phyloP scores from a whole-genome alignment of 306 rosid genomes.

The Castanospermum australe region DNA sequence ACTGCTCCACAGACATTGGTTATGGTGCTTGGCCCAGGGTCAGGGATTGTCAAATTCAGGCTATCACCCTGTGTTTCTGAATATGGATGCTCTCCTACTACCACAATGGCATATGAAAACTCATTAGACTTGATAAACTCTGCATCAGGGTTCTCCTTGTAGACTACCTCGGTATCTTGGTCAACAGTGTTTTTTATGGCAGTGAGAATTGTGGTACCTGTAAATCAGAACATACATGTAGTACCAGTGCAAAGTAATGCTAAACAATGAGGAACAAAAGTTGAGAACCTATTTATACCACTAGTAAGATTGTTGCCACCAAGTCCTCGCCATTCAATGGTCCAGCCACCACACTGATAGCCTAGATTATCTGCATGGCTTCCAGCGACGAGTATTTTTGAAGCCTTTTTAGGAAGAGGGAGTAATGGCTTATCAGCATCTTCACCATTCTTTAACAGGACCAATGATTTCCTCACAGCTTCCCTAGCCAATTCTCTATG shows the following conservation, averaged over 20 bases:
- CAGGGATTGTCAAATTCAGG: constrained; percentile 28
- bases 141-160: constrained; percentile 21
- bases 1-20: constrained; percentile 29
- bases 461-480: constrained; percentile 44
- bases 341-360: constrained; percentile 48
- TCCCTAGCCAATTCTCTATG: constrained; percentile 42
- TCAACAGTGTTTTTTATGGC: constrained; percentile 33
- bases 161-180: constrained; percentile 18
- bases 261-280: not conserved
- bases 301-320: constrained; percentile 24
- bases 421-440: constrained; percentile 26
- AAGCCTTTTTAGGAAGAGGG: constrained; percentile 42
- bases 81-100: constrained; percentile 42
- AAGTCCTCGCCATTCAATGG: constrained; percentile 41
- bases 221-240: not conserved
- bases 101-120: constrained; percentile 35
- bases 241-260: not conserved
- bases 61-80: constrained; percentile 35
- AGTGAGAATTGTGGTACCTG: constrained; percentile 36
- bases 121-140: constrained; percentile 7
- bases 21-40: constrained; percentile 18
- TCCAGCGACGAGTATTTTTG: constrained; percentile 44
- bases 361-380: constrained; percentile 45
- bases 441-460: constrained; percentile 34
- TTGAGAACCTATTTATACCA: not conserved